Conservation (phyloP, 257 asterid species). For the Ballota nigra region DNA sequence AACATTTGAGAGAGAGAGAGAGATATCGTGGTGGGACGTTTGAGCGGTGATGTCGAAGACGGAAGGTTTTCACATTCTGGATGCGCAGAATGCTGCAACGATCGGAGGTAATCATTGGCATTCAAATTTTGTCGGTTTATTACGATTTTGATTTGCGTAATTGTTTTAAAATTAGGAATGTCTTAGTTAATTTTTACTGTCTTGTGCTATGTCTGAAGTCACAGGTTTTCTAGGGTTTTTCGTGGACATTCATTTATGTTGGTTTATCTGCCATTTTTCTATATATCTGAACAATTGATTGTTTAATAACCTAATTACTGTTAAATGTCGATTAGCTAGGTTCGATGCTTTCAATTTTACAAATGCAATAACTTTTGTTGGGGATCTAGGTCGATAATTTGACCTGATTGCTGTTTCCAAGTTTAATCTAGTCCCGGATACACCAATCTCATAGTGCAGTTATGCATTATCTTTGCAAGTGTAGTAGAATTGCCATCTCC, state of each 20-base stretch:
- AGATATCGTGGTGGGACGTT: neutral
- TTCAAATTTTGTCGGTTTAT: neutral
- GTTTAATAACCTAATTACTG: neutral
- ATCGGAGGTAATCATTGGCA: slow-evolving; percentile 32
- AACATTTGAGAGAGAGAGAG: neutral
- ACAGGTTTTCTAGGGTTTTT: slow-evolving; percentile 17
- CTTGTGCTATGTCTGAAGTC: neutral
- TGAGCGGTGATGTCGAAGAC: slow-evolving; percentile 28
- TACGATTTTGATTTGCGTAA: neutral
- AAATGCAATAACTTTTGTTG: neutral
- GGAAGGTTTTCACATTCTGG: slow-evolving; percentile 29
- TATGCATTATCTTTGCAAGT: neutral
- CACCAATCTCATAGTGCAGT: neutral
- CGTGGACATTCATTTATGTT: neutral
- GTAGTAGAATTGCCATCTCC: neutral
- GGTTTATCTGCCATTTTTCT: neutral
- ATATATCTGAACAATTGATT: neutral
- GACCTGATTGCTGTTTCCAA: neutral
- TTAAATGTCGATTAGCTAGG: neutral
- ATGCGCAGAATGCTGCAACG: slow-evolving; percentile 28
- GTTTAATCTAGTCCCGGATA: neutral
- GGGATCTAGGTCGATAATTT: neutral
- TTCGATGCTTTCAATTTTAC: neutral
- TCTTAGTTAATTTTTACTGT: neutral
- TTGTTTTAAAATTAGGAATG: neutral